phyloP scores from a whole-genome alignment of 2,329 filamentous ascomycete genomes.

The Daldinia eschscholtzii region DNA sequence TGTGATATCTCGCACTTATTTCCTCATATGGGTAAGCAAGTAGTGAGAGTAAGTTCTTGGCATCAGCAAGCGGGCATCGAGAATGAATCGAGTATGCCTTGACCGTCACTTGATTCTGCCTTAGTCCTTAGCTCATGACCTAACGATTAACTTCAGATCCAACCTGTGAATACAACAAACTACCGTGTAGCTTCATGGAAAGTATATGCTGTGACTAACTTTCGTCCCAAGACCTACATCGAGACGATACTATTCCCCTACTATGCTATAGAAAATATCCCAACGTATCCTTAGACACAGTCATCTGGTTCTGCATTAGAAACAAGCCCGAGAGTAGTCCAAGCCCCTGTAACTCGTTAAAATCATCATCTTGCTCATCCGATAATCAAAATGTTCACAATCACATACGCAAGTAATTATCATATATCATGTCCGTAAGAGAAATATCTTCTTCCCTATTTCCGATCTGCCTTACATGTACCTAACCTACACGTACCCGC shows the following conservation, averaged over 20 bases:
- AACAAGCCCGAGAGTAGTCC: background rate
- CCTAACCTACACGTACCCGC: slow-evolving; percentile 10
- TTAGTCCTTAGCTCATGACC: background rate
- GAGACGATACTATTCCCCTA: background rate
- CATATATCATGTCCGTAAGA: background rate
- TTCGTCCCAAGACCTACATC: background rate
- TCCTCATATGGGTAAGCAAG: background rate
- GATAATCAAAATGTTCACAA: background rate
- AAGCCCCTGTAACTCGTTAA: background rate
- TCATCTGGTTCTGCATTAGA: background rate
- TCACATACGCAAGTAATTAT: background rate
- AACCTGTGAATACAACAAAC: background rate
- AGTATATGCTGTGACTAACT: background rate
- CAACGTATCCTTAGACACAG: background rate
- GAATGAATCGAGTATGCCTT: background rate
- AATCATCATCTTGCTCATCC: background rate
- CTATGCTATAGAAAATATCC: background rate
- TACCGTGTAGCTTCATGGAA: too few relatives aligned
- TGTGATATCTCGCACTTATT: background rate
- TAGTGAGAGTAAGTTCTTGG: slow-evolving; percentile 2
- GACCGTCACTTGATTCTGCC: background rate
- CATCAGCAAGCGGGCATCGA: slow-evolving; percentile 4
- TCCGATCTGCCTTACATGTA: background rate
- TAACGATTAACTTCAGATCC: background rate
- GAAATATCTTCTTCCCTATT: slow-evolving; percentile 17